These are phyloP conservation scores for Capronia americana DNA, from an alignment of 2,329 filamentous ascomycete species.

Conservation along the genomic window DNA sequence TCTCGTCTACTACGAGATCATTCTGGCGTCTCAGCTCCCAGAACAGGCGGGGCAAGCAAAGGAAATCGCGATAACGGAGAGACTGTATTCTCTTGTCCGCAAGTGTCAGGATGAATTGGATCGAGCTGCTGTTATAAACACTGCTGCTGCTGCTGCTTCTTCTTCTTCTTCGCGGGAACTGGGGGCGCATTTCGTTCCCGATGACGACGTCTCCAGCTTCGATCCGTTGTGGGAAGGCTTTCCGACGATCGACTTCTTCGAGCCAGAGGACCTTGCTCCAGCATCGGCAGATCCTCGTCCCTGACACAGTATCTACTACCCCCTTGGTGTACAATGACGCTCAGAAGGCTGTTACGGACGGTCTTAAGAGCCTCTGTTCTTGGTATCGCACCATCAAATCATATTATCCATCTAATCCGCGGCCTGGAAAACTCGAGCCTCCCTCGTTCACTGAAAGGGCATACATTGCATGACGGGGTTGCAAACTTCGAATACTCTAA, in stretches of 20 bases:
- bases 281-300: neutral
- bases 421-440: no score
- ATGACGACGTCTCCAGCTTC: slow-evolving; percentile 7
- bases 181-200: neutral
- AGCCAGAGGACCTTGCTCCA: neutral
- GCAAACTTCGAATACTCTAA: no score
- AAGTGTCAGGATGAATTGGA: slow-evolving; percentile 26
- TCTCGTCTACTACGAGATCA: slow-evolving; percentile 36
- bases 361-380: neutral
- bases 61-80: slow-evolving; percentile 16
- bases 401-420: neutral
- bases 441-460: no score
- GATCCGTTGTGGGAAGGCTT: slow-evolving; percentile 30
- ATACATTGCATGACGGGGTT: no score
- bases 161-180: neutral
- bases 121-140: slow-evolving; percentile 12
- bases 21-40: slow-evolving; percentile 30
- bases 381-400: neutral
- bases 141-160: no score
- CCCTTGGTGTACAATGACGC: neutral
- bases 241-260: slow-evolving; percentile 20
- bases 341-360: neutral
- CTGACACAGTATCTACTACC: neutral
- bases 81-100: slow-evolving; percentile 22
- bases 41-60: slow-evolving; percentile 5